Evolutionary conservation across 2,329 filamentous ascomycete species (phyloP).

Genomic region (Leptographium radiaticola): DNA sequence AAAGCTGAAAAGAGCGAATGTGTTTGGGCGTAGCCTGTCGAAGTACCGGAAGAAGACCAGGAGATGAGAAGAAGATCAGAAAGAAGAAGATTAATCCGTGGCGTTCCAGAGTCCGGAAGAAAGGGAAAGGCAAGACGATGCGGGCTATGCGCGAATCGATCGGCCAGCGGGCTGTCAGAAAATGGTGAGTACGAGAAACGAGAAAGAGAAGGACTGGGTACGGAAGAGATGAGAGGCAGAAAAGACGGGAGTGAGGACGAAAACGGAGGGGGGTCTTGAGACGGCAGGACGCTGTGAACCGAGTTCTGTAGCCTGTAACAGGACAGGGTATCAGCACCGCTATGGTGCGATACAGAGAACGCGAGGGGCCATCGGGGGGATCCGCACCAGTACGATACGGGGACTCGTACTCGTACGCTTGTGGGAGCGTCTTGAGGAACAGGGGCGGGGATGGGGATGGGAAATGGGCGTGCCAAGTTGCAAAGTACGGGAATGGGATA

Average conservation of each 20-base stretch:
- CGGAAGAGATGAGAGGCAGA: not conserved
- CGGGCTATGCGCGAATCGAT: conserved; percentile 2
- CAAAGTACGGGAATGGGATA: no score
- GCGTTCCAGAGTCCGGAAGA: conserved; percentile 7
- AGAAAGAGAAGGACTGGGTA: not conserved
- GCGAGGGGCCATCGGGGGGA: no score
- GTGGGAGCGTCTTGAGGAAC: not conserved
- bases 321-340: not conserved
- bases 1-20: conserved; percentile 2
- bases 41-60: not conserved
- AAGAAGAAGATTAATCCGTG: conserved; percentile 1
- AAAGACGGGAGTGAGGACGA: not conserved
- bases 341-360: not conserved
- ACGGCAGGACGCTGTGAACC: not conserved
- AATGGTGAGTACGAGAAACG: not conserved
- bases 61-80: not conserved
- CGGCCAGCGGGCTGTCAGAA: conserved; percentile 4
- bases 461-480: no score
- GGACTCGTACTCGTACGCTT: not conserved
- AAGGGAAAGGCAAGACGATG: not conserved
- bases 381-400: no score
- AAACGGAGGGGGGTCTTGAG: not conserved
- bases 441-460: no score
- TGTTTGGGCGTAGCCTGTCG: not conserved
- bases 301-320: not conserved